These are phyloP conservation scores for Zopfochytrium polystomum DNA, from an alignment of 371 early-diverging fungal species.

Conservation along the genomic window DNA sequence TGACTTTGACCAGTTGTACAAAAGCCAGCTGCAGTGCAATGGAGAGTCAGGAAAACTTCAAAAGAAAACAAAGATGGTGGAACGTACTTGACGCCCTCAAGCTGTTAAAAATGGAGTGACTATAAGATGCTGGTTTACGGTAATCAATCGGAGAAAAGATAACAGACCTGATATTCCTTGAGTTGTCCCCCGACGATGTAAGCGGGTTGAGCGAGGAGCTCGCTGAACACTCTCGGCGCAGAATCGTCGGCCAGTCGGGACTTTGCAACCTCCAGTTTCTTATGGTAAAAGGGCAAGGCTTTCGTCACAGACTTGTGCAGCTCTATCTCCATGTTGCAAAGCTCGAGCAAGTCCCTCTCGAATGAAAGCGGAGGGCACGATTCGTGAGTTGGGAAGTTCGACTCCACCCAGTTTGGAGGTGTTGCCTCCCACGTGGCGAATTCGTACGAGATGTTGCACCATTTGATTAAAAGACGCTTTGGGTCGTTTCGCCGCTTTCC, in stretches of 20 bases:
- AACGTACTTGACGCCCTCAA: slow-evolving; percentile 98
- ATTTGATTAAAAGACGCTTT: slow-evolving; percentile 32
- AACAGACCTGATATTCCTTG: slow-evolving; percentile 97
- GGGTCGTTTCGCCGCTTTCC: no score
- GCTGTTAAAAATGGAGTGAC: slow-evolving; percentile 64
- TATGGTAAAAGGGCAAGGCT: slow-evolving; percentile 34
- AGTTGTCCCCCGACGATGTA: slow-evolving; percentile 84
- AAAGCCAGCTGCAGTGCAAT: slow-evolving; percentile 2
- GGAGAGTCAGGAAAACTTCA: neutral
- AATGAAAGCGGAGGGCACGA: slow-evolving; percentile 1
- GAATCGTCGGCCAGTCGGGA: slow-evolving; percentile 35
- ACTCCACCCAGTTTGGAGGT: slow-evolving; percentile 12
- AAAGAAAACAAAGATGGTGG: slow-evolving; percentile 85
- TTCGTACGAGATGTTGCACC: slow-evolving; percentile 39
- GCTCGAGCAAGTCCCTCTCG: slow-evolving; percentile 1
- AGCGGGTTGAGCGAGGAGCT: slow-evolving; percentile 68
- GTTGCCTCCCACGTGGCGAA: slow-evolving; percentile 42
- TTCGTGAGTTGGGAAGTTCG: neutral
- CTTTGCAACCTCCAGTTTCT: slow-evolving; percentile 22
- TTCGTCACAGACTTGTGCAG: slow-evolving; percentile 16
- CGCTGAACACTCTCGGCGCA: slow-evolving; percentile 39
- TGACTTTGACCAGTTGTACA: slow-evolving; percentile 73
- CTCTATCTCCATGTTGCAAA: slow-evolving; percentile 7
- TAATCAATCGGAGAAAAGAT: no score
- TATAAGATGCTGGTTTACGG: slow-evolving; percentile 63